Base-by-base conservation (phyloP, 495 filamentous ascomycete genomes). In the Apodospora peruviana region DNA sequence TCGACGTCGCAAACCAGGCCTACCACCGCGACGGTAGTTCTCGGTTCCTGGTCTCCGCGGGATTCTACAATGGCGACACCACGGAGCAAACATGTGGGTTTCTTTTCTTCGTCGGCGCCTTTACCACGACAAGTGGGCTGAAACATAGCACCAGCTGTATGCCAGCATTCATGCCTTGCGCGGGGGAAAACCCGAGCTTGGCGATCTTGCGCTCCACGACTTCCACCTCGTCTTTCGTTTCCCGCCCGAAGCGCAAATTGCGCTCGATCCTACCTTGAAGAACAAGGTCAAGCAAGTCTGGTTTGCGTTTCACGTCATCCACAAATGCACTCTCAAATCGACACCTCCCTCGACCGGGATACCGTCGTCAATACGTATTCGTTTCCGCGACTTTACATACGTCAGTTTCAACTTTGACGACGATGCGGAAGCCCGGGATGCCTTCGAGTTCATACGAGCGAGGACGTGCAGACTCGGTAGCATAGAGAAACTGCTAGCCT, bases 251-350 rank as follows among this genome's bases (percentile, higher is more conserved):
- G 65, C 63, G 12, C 43, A 45, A 29, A 47, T 36, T 42, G n/a
- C 56, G 21, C 22, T 55, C 53, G 57, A 68, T 48, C 47, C 52
- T 35, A 45, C 52, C 19, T 47, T 66, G 9, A 79, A 75, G 56
- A 77, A 82, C n/a, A 50, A 47, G 20, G 50, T 49, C 16, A 83
- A 80, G 62, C 86, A 95, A 62, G 76, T 86, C 44, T 96, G 91
- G 88, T 86, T 98, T 45, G 88, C 91, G 14, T 98, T 94, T 62
- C 91, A 90, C 23, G 88, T 96, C 58, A 90, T 97, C 60, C 76
- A 81, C 9, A 80, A 80, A 53, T 90, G 87, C 60, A 81, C 77
- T 17, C 76, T 88, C 38, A 76, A 86, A 42, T 82, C 88, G 46
- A 79, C 80, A 48, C 84, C 88, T 29, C 80, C 84, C 10, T 76